Conservation (phyloP, 345 rosid genomes). For the Pugionium cornutum region DNA sequence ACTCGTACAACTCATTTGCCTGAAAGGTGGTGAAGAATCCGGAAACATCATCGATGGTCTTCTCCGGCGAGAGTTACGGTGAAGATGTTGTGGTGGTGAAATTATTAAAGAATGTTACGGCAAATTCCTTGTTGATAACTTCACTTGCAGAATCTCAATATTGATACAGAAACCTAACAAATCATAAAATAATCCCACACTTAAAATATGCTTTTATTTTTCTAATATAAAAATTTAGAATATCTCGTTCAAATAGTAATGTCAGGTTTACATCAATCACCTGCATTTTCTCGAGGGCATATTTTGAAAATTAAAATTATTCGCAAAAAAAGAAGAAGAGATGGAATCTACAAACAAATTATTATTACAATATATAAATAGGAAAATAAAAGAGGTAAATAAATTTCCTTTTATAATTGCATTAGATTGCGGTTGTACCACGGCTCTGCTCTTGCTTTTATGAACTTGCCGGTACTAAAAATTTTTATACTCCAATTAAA, state of each 20-base stretch:
- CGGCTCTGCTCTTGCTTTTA: conserved; percentile 48
- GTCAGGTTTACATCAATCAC: conserved; percentile 35
- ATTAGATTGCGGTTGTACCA: conserved; percentile 59
- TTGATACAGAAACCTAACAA: too few relatives aligned
- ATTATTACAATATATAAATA: conserved; percentile 13
- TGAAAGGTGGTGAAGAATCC: too few relatives aligned
- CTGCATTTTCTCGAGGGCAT: conserved; percentile 31
- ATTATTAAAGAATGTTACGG: too few relatives aligned
- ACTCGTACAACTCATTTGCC: too few relatives aligned
- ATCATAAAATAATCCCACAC: too few relatives aligned
- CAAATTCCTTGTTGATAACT: too few relatives aligned
- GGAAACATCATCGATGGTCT: too few relatives aligned
- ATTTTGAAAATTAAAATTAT: conserved; percentile 18
- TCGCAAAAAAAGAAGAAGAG: conserved; percentile 17
- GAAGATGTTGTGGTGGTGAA: too few relatives aligned
- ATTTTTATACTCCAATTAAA: conserved; percentile 1
- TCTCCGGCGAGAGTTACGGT: too few relatives aligned
- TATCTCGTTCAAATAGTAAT: conserved; percentile 29
- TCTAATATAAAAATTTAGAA: neutral
- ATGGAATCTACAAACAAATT: conserved; percentile 19
- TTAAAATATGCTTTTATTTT: too few relatives aligned
- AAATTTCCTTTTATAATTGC: conserved; percentile 41
- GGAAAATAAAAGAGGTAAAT: conserved; percentile 36
- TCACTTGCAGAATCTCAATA: too few relatives aligned
- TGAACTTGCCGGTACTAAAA: conserved; percentile 36